Base-by-base conservation (phyloP, 2,329 filamentous ascomycete genomes). In the Colletotrichum sojae region DNA sequence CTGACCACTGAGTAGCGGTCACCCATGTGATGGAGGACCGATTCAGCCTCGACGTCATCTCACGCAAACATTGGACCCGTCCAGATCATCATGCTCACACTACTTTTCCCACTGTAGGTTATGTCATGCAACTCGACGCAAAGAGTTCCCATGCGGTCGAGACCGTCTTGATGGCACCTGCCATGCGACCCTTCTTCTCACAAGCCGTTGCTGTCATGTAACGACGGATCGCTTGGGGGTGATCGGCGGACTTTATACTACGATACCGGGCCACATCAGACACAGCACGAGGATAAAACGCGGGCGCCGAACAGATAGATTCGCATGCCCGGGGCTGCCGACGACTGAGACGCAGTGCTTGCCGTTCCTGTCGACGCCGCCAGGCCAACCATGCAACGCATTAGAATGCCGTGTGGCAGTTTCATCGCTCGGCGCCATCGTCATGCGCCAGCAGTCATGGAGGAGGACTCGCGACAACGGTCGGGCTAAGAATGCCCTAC, bases 1-100 rank as follows among this genome's bases (percentile, higher is more conserved):
- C 36, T 63, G 56, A 67, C 56, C 55, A 67, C 56, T 62, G 16
- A 56, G 51, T 67, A 45, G 56, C 63, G 56, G 57, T 63, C 63
- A 62, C 51, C 51, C 48, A 31, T 31, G 51, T 68, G 57, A 68
- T 39, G 22, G 53, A 48, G 51, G 40, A 46, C 46, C 52, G 53
- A 48, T 58, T 52, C 39, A 54, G 39, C 46, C 40, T 57, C 39
- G 48, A 27, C 16, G 49, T 13, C 18, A 57, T 46, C 56, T 20
- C 39, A 22, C 36, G 18, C n/a, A 45, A 5, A 54, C 6, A 5
- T 22, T 22, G 4, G n/a, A 49, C 20, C 6, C 6, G 4, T 48
- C 39, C 18, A 43, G 57, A 52, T 16, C 46, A 58, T 48, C 45
- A 46, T 45, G 46, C 63, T 70, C 18, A 70, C 67, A 22, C 12